Base-by-base conservation (phyloP, 1,284 basidiomycete genomes). In the Ceratobasidium sp. region DNA sequence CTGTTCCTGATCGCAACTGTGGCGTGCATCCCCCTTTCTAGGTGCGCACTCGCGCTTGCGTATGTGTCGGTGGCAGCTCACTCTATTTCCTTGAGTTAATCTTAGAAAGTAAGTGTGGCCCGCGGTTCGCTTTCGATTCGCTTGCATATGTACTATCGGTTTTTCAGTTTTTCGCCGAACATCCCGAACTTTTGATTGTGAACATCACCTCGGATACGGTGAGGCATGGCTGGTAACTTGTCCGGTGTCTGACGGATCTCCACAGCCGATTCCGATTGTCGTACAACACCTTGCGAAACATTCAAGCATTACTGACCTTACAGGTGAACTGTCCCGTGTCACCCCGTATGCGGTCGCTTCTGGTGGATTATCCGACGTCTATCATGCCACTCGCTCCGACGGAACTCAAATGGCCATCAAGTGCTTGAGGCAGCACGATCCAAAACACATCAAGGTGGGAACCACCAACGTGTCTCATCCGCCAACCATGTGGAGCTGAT, bases 361-460 rank as follows among this genome's bases (percentile, higher is more conserved):
- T 10, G 20, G 35, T 23, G 60, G 38, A 2, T n/a, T 64, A 20
- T 64, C 60, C 38, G 60, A 64, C 18, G 38, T 64, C 1, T 64
- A 41, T 44, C 38, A 38, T 64, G n/a, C 38, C 7, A 41, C 60
- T 14, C 60, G 54, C n/a, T 55, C n/a, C 1, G n/a, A 55, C 54
- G n/a, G 54, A 6, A 27, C n/a, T 7, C 54, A 55, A 7, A 3
- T 55, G 23, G 54, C 54, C 1, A 55, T 27, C 54, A 55, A 55
- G n/a, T 55, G 54, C 54, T n/a, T 54, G n/a, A 54, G 52, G 52
- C 18, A 54, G 18, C 52, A 54, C 8, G 52, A 54, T n/a, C 52
- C 54, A 23, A 55, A 55, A 27, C 54, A 55, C 8, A 23, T 55
- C 23, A 55, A 55, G n/a, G 54, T 55, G 23, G 10, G 54, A 8